Conservation (phyloP, 371 early-diverging fungal species). For the Syncephalis fuscata region DNA sequence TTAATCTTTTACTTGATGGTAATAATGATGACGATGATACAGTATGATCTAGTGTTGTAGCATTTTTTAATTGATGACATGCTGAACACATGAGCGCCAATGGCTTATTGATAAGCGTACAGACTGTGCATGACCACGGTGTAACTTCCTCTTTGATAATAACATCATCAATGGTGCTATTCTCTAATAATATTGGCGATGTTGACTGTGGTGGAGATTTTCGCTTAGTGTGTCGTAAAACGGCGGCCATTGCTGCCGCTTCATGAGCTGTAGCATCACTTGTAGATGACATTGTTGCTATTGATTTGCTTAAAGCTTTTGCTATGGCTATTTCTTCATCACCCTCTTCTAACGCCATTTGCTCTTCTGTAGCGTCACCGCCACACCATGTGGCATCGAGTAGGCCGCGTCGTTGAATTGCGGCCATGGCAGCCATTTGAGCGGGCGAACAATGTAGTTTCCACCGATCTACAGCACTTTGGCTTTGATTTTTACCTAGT, state of each 20-base stretch:
- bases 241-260: neutral
- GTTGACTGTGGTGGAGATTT: too few species aligned
- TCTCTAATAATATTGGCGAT: neutral
- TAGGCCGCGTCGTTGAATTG: constrained; percentile 11
- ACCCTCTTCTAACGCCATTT: neutral
- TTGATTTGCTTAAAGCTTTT: neutral
- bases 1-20: too few species aligned
- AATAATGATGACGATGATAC: too few species aligned
- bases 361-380: constrained; percentile 10
- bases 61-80: neutral
- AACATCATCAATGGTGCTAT: neutral
- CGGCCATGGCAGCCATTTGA: constrained; percentile 27
- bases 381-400: constrained; percentile 38
- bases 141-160: neutral
- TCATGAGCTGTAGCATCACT: neutral
- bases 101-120: neutral
- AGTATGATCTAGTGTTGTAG: too few species aligned
- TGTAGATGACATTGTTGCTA: neutral
- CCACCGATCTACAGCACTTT: constrained; percentile 33
- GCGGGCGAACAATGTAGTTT: constrained; percentile 29
- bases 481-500: neutral
- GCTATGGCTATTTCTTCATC: neutral
- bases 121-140: neutral
- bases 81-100: neutral
- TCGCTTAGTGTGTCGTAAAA: neutral